Percentiles rank a stretch among this genome's conserved stretches.
Evolutionary conservation across 768 basidiomycete species (phyloP).

Genomic region (Lactarius trivialis): DNA sequence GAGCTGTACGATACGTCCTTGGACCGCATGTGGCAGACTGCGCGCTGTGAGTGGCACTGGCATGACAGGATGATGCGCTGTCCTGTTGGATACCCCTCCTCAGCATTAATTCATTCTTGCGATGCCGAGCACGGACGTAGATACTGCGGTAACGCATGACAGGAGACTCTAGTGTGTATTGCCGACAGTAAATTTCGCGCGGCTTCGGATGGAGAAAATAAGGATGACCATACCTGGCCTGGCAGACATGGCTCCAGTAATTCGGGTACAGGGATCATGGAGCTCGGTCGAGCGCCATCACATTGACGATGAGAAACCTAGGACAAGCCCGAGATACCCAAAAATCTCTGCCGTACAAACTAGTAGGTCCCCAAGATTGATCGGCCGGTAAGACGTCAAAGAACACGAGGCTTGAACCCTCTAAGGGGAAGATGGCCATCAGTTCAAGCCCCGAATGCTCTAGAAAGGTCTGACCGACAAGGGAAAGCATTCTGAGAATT

Average conservation of each 20-base stretch:
- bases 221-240: background rate
- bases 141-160: slow-evolving; percentile 2
- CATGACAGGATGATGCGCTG: background rate
- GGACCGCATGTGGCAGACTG: background rate
- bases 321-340: background rate
- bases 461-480: background rate
- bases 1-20: too few relatives aligned
- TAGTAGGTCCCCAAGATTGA: background rate
- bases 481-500: background rate
- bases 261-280: background rate
- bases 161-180: background rate
- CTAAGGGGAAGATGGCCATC: background rate
- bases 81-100: background rate
- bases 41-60: background rate
- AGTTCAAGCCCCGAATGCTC: background rate
- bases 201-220: background rate
- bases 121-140: background rate
- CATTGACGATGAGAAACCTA: background rate
- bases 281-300: background rate
- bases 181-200: background rate
- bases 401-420: background rate
- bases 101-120: background rate
- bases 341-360: background rate
- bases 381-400: background rate
- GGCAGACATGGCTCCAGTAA: background rate